Percentiles rank a stretch among this genome's conserved stretches.
Evolutionary conservation across 176 grass and related monocot species (phyloP).

Genomic region (Avena sativa): DNA sequence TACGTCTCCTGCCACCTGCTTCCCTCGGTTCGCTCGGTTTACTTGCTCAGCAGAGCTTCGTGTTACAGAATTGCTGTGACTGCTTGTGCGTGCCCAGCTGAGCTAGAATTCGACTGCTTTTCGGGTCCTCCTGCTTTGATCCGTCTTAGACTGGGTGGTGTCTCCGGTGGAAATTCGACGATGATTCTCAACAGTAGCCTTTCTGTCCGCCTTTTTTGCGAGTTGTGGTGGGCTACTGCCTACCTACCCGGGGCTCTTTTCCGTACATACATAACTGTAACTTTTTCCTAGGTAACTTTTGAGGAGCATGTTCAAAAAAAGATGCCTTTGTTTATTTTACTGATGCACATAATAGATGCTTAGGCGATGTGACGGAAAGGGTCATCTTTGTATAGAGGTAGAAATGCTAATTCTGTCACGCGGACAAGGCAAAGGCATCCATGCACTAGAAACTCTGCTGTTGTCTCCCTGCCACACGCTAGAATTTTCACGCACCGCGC

Average conservation of each 20-base stretch:
- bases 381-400: neutral
- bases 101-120: neutral
- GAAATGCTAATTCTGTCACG: neutral
- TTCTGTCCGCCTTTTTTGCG: neutral
- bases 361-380: neutral
- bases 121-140: neutral
- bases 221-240: neutral
- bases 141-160: neutral
- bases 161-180: neutral
- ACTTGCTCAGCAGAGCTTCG: constrained; percentile 1
- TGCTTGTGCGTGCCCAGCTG: neutral
- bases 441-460: no score
- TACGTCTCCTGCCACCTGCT: neutral
- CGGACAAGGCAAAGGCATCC: no score
- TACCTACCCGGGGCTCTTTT: neutral
- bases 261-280: neutral
- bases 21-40: neutral
- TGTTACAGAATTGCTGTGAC: neutral
- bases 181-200: neutral
- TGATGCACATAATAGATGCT: neutral
- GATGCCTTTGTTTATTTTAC: neutral
- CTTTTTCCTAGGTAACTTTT: neutral
- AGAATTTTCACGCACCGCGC: no score
- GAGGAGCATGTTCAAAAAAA: neutral
- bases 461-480: no score